Conservation (phyloP, 1,284 basidiomycete species). For the Dichomitus squalens region DNA sequence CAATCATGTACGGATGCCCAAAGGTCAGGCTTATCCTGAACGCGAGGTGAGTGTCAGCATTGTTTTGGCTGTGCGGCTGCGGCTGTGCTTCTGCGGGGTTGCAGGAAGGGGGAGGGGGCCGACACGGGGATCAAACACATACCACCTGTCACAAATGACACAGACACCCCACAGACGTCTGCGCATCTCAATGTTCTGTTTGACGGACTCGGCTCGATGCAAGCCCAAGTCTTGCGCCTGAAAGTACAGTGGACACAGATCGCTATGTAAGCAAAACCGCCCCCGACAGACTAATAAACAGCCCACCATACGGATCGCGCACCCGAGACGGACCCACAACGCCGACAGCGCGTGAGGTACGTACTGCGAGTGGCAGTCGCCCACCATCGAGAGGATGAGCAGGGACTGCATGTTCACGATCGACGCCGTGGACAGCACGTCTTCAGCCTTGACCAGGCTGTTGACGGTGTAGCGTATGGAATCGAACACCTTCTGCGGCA, state of each 20-base stretch:
- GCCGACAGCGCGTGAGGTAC: conserved; percentile 78
- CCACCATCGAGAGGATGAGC: conserved; percentile 81
- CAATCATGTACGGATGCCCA: conserved; percentile 89
- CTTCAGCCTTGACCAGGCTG: conserved; percentile 84
- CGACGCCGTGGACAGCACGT: conserved; percentile 85
- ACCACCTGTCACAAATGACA: conserved; percentile 92
- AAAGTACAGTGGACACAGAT: conserved; percentile 20
- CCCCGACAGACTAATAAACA: conserved; percentile 21
- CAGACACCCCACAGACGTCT: conserved; percentile 90
- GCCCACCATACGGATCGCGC: conserved; percentile 84
- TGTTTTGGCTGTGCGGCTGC: neutral
- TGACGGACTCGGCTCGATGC: conserved; percentile 83
- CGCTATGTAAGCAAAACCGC: conserved; percentile 18
- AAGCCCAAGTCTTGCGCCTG: conserved; percentile 92
- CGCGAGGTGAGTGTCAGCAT: conserved; percentile 17
- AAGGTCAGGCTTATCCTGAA: conserved; percentile 76
- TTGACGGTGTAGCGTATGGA: conserved; percentile 86
- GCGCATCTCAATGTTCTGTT: conserved; percentile 78
- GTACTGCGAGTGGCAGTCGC: conserved; percentile 79
- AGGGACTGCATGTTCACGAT: conserved; percentile 90
- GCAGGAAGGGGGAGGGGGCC: neutral
- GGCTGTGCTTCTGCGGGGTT: neutral
- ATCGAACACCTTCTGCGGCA: conserved; percentile 83
- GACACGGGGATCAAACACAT: conserved; percentile 27
- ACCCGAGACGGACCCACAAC: conserved; percentile 75